Evolutionary conservation across 805 yeast species (phyloP), one percentile per base, ranked within the genome.

Genomic region (Cyberlindnera maritima): DNA sequence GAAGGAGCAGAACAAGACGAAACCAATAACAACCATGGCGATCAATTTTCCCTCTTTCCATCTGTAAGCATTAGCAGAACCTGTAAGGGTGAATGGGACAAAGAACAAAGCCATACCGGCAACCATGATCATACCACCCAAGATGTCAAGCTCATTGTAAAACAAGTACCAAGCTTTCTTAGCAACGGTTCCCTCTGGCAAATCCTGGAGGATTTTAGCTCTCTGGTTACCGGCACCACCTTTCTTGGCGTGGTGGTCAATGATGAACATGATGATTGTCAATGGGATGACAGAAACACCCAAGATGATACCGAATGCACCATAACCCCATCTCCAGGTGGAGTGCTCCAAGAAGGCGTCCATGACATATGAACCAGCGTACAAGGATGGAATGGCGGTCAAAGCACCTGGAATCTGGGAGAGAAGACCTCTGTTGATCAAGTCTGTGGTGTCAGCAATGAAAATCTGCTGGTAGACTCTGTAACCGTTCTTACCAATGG

Each of bases 251-350:
- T 44, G 51, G 32, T 41, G 49, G 36, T 62, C 65, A 28, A 59
- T 45, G 20, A 49, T 38, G n/a, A 52, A 48, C 67, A 63, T 62
- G 21, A 54, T 23, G 2, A 47, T 31, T 12, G 61, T 52, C 19
- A 61, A 48, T 23, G 61, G 60, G 32, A 55, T 40, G 15, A 49
- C 56, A 12, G 58, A 49, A n/a, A 48, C 54, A 39, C 55, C 57
- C 36, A 56, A 45, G 28, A 75, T 66, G 36, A 75, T 66, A 9
- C 73, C 69, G 61, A 72, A 75, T 29, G 73, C 58, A 36, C 77
- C 77, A 55, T 67, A 73, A 11, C 75, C 80, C 74, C 76, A 70
- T 59, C 77, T 67, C 81, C 81, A 77, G 12, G 69, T 64, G 14
- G 61, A 53, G 35, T 59, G 58, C 3, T 61, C 59, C 21, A 73